Evolutionary conservation across 148 eudicot genomes (phyloP).

Genomic region (Chenopodium quinoa): DNA sequence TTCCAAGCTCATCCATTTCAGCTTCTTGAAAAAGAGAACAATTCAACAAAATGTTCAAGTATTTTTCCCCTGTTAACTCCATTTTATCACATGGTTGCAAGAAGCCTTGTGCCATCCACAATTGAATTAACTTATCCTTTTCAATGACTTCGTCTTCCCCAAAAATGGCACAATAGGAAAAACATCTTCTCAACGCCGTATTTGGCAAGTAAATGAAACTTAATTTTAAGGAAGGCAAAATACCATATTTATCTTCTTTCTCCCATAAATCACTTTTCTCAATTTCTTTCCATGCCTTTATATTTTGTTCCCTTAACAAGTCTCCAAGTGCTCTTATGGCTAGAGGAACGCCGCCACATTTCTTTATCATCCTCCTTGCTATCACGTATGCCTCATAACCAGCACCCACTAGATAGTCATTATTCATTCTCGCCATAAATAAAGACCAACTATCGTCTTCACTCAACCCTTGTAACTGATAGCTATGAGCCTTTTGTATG

Average conservation of each 20-base stretch:
- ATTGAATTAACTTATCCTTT: neutral
- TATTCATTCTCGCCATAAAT: neutral
- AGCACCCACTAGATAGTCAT: neutral
- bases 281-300: neutral
- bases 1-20: slow-evolving; percentile 3
- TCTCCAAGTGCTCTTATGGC: slow-evolving; percentile 24
- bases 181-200: slow-evolving; percentile 4
- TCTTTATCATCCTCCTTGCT: slow-evolving; percentile 13
- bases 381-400: neutral
- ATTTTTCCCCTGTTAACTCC: slow-evolving; percentile 12
- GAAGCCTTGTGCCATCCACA: slow-evolving; percentile 23
- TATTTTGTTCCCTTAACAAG: slow-evolving; percentile 1
- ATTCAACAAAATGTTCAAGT: neutral
- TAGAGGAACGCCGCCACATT: slow-evolving; percentile 18
- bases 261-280: slow-evolving; percentile 12
- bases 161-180: slow-evolving; percentile 21
- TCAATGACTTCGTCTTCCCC: slow-evolving; percentile 10
- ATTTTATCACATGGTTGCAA: slow-evolving; percentile 16
- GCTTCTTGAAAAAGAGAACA: slow-evolving; percentile 18
- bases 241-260: slow-evolving; percentile 2
- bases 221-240: slow-evolving; percentile 15
- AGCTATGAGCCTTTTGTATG: neutral
- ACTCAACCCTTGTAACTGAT: neutral
- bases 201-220: slow-evolving; percentile 10
- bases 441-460: neutral